These are phyloP conservation scores for Leptodermis oblonga DNA, from an alignment of 257 asterid genomes.

Conservation along the genomic window DNA sequence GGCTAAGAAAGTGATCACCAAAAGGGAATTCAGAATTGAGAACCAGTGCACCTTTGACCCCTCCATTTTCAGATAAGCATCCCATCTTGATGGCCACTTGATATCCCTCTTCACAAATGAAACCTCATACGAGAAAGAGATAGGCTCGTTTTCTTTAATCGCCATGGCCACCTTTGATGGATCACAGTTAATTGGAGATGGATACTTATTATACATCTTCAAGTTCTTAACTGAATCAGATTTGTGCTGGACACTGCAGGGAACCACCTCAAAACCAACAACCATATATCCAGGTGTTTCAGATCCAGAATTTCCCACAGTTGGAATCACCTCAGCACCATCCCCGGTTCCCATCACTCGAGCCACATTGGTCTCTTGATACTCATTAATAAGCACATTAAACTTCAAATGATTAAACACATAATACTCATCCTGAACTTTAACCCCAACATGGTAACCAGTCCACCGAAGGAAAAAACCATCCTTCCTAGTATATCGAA, in stretches of 20 bases:
- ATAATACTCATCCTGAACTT: slow-evolving; percentile 55
- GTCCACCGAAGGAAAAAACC: slow-evolving; percentile 68
- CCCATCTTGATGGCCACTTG: slow-evolving; percentile 97
- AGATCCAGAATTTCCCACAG: slow-evolving; percentile 41
- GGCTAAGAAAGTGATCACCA: slow-evolving; percentile 92
- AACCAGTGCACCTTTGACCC: slow-evolving; percentile 96
- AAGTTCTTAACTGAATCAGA: slow-evolving; percentile 48
- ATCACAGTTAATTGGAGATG: slow-evolving; percentile 56
- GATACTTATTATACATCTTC: slow-evolving; percentile 56
- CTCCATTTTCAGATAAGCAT: slow-evolving; percentile 89
- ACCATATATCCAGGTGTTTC: slow-evolving; percentile 79
- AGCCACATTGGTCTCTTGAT: slow-evolving; percentile 75
- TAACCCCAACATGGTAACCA: slow-evolving; percentile 76
- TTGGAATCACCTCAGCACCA: slow-evolving; percentile 69
- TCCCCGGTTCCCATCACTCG: slow-evolving; percentile 89
- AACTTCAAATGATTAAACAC: slow-evolving; percentile 75
- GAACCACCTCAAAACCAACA: slow-evolving; percentile 87
- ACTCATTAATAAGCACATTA: slow-evolving; percentile 70
- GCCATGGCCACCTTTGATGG: slow-evolving; percentile 57
- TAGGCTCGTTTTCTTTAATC: slow-evolving; percentile 67
- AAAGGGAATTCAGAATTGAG: slow-evolving; percentile 76
- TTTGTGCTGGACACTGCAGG: slow-evolving; percentile 67
- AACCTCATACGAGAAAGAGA: slow-evolving; percentile 72
- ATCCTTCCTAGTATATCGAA: slow-evolving; percentile 69
- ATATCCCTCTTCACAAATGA: slow-evolving; percentile 69